Percentiles rank a stretch among this genome's conserved stretches.
Evolutionary conservation across 73 alveolate species (phyloP).

Genomic region (Paraurostyla sp.): DNA sequence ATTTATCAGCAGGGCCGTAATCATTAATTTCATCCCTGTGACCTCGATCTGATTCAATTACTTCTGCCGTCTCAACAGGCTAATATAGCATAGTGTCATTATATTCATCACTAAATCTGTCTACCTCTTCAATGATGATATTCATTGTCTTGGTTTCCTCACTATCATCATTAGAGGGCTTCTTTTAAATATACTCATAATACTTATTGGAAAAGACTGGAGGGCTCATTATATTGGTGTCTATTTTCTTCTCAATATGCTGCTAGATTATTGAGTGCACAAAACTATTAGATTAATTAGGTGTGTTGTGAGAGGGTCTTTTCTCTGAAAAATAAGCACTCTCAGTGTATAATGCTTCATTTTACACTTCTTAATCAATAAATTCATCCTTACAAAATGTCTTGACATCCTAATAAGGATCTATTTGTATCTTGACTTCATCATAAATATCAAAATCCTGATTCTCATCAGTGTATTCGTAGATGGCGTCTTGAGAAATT

Average conservation of each 20-base stretch:
- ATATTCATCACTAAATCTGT: not conserved
- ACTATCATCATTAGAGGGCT: not conserved
- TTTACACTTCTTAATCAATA: conserved; percentile 25
- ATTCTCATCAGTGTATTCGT: no score
- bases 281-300: not conserved
- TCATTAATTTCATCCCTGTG: not conserved
- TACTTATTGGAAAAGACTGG: not conserved
- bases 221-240: not conserved
- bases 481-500: no score
- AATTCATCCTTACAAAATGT: no score
- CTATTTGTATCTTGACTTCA: no score
- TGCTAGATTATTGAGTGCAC: conserved; percentile 1
- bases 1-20: not conserved
- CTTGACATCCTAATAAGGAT: no score
- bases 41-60: conserved; percentile 16
- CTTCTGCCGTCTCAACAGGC: conserved; percentile 19
- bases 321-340: conserved; percentile 35
- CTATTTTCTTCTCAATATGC: not conserved
- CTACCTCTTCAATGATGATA: conserved; percentile 2
- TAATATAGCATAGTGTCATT: not conserved
- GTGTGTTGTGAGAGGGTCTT: conserved; percentile 9
- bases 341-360: conserved; percentile 30
- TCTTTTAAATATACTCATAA: no score
- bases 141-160: not conserved
- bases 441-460: no score